Evolutionary conservation across 2,329 filamentous ascomycete genomes (phyloP), one percentile per base, ranked within the genome.

Genomic region (Fusarium sororula): DNA sequence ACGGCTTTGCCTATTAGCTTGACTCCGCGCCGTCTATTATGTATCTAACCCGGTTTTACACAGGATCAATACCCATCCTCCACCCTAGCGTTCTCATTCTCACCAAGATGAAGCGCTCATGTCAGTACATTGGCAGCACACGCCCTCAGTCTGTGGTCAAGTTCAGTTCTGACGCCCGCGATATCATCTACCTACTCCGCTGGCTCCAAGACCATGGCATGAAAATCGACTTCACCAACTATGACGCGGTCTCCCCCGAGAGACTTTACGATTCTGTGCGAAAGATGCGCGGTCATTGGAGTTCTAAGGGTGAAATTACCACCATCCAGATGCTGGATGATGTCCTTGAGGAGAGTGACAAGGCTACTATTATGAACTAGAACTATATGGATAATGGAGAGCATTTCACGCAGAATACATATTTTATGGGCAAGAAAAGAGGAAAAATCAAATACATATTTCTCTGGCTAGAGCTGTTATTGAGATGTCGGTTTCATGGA

Each of bases 381-480:
- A 7, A 8, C 11, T 22, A 0, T 3, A 7, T 13, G 9, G 13
- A 15, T 13, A 2, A 22, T 39, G 38, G 38, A 39, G 18, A 22
- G 20, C 3, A 13, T 39, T 20, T 39, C 7, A 2, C 3, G 11
- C 11, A 39, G 11, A 13, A 39, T 39, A 13, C 20, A 22, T 39
- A 7, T 20, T 20, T 22, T 13, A 39, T 22, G 3, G 3, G 20
- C 20, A 7, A 17, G 20, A 7, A 7, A 22, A 13, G 11, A 39
- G 20, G 7, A 4, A 39, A 39, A 39, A 5, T 13, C 7, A 22
- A 39, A 11, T 39, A 22, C 11, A 22, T 22, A 11, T 10, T 39
- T 3, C 20, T 39, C 20, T 39, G 71, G 70, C 12, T 64, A 68
- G 62, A 57, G 5, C 13, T 61, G 15, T 42, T 42, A 28, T 38